phyloP scores from a whole-genome alignment of 352 stramenopile species.

The Aphanomyces stellatus region DNA sequence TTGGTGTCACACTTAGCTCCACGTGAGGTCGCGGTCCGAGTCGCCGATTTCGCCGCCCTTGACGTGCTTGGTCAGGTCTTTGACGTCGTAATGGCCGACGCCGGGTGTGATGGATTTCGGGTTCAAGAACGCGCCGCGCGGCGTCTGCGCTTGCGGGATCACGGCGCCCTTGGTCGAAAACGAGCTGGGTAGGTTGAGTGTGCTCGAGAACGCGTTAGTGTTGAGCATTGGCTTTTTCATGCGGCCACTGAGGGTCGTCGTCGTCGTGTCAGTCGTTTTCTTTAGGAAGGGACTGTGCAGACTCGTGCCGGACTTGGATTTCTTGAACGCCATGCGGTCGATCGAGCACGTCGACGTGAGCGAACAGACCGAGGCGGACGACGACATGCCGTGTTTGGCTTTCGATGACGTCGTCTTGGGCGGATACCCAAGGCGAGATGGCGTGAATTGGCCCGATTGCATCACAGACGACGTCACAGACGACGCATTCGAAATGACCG shows the following conservation, averaged over 20 bases:
- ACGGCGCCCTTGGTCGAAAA: constrained; percentile 59
- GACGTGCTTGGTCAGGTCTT: constrained; percentile 43
- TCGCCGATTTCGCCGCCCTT: constrained; percentile 70
- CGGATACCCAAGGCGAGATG: constrained; percentile 33
- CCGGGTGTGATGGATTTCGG: constrained; percentile 58
- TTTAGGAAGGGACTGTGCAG: too few species aligned
- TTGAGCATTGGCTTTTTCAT: constrained; percentile 39
- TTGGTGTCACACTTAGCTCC: constrained; percentile 25
- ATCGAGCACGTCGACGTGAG: constrained; percentile 45
- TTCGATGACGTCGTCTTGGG: constrained; percentile 26
- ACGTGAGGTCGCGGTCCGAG: constrained; percentile 53
- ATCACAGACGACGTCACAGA: neutral
- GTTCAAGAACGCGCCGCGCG: constrained; percentile 56
- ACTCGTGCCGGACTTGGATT: neutral
- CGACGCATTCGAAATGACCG: constrained; percentile 9
- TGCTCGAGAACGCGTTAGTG: constrained; percentile 54
- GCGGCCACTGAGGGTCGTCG: neutral
- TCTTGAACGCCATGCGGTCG: constrained; percentile 23
- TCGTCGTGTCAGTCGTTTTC: neutral
- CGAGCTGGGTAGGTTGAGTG: constrained; percentile 31
- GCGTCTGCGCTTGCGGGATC: constrained; percentile 49
- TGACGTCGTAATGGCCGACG: constrained; percentile 72
- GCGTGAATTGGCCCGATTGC: neutral
- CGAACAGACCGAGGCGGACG: constrained; percentile 46
- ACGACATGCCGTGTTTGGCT: constrained; percentile 23